Base-by-base conservation (phyloP, 164 flowering plant species). In the Kalanchoe fedtschenkoi region DNA sequence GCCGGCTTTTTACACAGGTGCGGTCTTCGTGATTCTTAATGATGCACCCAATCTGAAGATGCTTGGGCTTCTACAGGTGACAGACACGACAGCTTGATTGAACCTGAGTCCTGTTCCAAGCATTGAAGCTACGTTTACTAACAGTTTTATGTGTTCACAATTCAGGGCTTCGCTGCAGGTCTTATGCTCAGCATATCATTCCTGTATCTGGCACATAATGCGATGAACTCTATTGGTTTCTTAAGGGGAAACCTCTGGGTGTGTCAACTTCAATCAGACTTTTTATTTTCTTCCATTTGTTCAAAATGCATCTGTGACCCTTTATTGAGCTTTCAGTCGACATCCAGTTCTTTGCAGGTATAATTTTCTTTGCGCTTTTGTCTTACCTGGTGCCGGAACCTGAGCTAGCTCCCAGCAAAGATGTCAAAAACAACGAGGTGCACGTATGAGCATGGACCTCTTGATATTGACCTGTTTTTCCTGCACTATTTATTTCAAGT, bases 91-190 rank as follows among this genome's bases (percentile, higher is more conserved):
- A 37, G 39, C 39, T 37, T 9, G 11, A 37, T 11, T 37, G 11
- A 37, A 9, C 39, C 39, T 37, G 39, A 2, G 13, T 37, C 39
- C 13, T 11, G 39, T 37, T 37, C 39, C 39, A 37, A 5, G 11
- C 11, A 42, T 13, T 15, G n/a, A 42, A 8, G 15, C 15, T 28
- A 6, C 26, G 13, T 33, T 33, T 33, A 6, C 15, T 17, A 41
- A 47, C 68, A 64, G 14, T 2, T 21, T 38, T 34, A 29, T 14
- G 29, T 42, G 66, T 55, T n/a, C 14, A 63, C 14, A 41, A 14
- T 79, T 62, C 77, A 92, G 96, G 99, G 97, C 17, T 93, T 93
- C 78, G 96, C 99, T 66, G 95, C 96, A 4, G 99, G 99, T 46
- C 85, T 93, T 41, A 90, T 93, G 97, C 74, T 93, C 68, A 86